A percentile compares a stretch with the other conserved stretches of the same genome.
These are phyloP conservation scores for Mortierella antarctica DNA, from an alignment of 192 early-diverging fungal genomes.

Conservation along the genomic window DNA sequence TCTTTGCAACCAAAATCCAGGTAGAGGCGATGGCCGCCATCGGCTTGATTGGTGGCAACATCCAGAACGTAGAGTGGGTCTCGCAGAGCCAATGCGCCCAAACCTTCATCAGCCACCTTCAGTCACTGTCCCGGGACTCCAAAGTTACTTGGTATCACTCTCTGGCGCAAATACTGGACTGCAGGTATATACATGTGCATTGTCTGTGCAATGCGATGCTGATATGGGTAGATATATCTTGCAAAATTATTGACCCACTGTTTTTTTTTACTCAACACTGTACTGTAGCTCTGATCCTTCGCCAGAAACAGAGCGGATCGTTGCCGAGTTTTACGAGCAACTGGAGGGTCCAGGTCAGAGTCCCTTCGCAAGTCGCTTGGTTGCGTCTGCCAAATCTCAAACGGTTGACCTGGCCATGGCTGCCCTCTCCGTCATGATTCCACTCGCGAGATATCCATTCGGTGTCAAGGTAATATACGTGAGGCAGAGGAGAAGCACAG, in stretches of 20 bases:
- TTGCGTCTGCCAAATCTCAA: conserved; percentile 37
- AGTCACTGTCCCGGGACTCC: conserved; percentile 12
- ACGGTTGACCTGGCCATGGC: conserved; percentile 30
- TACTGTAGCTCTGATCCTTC: conserved; percentile 17
- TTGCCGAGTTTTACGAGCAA: conserved; percentile 6
- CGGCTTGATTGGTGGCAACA: conserved; percentile 44
- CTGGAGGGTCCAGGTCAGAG: conserved; percentile 31
- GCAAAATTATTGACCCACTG: background rate
- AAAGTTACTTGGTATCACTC: conserved; percentile 46
- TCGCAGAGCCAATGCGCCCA: conserved; percentile 12
- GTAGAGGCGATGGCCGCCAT: conserved; percentile 24
- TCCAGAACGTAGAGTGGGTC: conserved; percentile 35
- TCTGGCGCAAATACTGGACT: conserved; percentile 35
- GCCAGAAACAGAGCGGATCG: background rate
- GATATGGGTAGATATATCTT: background rate
- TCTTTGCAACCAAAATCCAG: background rate
- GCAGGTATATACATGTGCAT: conserved; percentile 15
- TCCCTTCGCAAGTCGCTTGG: conserved; percentile 15
- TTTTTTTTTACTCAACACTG: too few species aligned
- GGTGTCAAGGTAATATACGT: conserved; percentile 21
- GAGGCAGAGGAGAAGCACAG: too few species aligned
- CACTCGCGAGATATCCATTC: conserved; percentile 22
- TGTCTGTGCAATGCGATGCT: too few species aligned
- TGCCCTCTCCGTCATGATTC: conserved; percentile 30
- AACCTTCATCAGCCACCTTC: conserved; percentile 2